phyloP scores from a whole-genome alignment of 208 protist species.

The Wallacemonas sp. region DNA sequence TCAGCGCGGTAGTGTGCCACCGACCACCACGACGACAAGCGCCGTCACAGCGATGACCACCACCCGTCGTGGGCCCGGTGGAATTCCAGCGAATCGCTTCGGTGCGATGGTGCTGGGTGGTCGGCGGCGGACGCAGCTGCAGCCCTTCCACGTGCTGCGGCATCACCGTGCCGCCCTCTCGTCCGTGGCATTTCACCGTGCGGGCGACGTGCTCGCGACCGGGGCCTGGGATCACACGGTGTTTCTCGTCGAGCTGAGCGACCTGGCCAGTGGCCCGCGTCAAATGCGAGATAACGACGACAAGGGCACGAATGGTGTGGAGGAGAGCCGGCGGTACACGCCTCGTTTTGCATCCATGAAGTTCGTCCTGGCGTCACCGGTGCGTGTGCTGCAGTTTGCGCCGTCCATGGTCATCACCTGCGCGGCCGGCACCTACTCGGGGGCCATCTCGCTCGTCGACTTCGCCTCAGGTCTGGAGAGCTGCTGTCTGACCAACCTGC shows the following conservation, averaged over 20 bases:
- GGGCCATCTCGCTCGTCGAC: conserved; percentile 65
- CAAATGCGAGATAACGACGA: no score
- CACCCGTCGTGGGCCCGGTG: background rate
- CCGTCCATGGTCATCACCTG: conserved; percentile 77
- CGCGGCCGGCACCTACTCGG: conserved; percentile 66
- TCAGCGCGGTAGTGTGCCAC: background rate
- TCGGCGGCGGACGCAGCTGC: conserved; percentile 20
- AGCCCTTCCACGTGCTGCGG: conserved; percentile 48
- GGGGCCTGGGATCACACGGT: conserved; percentile 73
- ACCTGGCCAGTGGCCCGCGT: background rate
- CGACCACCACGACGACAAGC: background rate
- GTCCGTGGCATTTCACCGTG: conserved; percentile 60
- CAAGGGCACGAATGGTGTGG: no score
- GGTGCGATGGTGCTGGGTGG: conserved; percentile 6
- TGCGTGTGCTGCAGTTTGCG: conserved; percentile 60
- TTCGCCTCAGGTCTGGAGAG: conserved; percentile 46
- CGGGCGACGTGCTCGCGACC: conserved; percentile 73
- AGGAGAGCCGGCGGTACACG: no score
- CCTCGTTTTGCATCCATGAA: conserved; percentile 13
- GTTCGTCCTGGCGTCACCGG: conserved; percentile 35
- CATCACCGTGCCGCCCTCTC: conserved; percentile 68
- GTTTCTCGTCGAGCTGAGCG: conserved; percentile 48
- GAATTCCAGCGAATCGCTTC: conserved; percentile 12
- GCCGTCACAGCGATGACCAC: background rate
- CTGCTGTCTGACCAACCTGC: conserved; percentile 40